Base-by-base conservation (phyloP, 2,329 filamentous ascomycete species). In the Diaporthe longicolla region DNA sequence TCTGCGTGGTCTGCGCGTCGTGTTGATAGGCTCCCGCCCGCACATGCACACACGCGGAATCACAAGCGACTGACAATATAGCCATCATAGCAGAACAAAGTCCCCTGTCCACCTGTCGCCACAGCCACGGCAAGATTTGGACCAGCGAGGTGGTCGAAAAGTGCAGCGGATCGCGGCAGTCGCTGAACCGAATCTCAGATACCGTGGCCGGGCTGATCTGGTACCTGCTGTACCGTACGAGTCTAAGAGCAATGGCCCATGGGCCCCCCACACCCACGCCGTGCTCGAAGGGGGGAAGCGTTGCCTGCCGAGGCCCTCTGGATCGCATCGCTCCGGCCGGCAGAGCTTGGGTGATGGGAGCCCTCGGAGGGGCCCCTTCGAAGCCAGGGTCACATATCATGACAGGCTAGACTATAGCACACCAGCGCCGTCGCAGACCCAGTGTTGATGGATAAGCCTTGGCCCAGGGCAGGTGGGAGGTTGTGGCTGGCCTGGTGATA, bases 261-360 rank as follows among this genome's bases (percentile, higher is more conserved):
- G 32, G 32, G 48, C 48, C 63, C 63, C 63, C 63, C 69, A 61
- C 69, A 61, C 45, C 26, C 6, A 32, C 69, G 45, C 21, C 9
- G 35, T 35, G 63, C 45, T 66, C 29, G 45, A 24, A 19, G 21
- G 40, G 26, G 55, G 40, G 43, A 15, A 24, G 37, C 57, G 9
- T 71, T 71, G 70, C 70, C 70, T 71, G 57, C 70, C n/a, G n/a
- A n/a, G n/a, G n/a, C n/a, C 70, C 69, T 68, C n/a, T 48, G 7
- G 7, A 52, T 63, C 29, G 11, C 9, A 52, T 54, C 29, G 35
- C 26, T 24, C 32, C 55, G 57, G 55, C 55, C 57, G 69, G 55
- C 40, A 68, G 63, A 54, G 63, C 63, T 37, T n/a, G 48, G 26
- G 10, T 35, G 4, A 29, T 26, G 32, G n/a, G 32, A 68, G 29